A percentile compares a stretch with the other conserved stretches of the same genome.
Conservation (phyloP, 306 rosid genomes). For the Carpinus viminea region DNA sequence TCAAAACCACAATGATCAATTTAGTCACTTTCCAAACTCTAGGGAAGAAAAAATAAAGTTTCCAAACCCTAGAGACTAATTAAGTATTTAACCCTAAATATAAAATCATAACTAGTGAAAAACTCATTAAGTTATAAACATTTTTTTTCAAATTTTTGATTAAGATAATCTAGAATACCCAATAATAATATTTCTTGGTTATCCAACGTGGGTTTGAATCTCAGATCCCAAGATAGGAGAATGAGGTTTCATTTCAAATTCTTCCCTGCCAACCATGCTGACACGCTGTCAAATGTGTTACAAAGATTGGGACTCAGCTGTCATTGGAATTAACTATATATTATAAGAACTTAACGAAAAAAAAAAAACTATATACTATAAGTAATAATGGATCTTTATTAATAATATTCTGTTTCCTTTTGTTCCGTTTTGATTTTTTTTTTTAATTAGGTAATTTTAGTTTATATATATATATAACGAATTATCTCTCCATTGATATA, state of each 20-base stretch:
- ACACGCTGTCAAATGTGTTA: neutral
- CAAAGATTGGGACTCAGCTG: neutral
- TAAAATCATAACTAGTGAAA: too few species aligned
- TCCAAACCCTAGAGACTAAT: too few species aligned
- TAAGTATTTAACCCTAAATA: too few species aligned
- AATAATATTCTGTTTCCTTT: neutral
- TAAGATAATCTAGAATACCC: too few species aligned
- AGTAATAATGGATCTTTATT: neutral
- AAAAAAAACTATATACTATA: neutral
- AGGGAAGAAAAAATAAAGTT: too few species aligned
- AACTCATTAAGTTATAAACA: too few species aligned
- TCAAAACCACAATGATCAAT: too few species aligned
- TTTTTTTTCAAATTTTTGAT: too few species aligned
- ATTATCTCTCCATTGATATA: too few species aligned
- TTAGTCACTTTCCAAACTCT: too few species aligned
- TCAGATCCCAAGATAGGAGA: constrained; percentile 5
- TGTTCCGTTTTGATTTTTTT: neutral
- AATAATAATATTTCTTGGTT: too few species aligned
- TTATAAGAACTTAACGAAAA: neutral
- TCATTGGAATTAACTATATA: neutral
- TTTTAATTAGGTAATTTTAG: neutral
- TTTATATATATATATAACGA: neutral
- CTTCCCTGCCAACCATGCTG: neutral
- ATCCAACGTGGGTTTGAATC: neutral
- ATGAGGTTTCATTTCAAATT: neutral